Conservation (phyloP, 371 early-diverging fungal species). For the Amoeboaphelidium occidentale region DNA sequence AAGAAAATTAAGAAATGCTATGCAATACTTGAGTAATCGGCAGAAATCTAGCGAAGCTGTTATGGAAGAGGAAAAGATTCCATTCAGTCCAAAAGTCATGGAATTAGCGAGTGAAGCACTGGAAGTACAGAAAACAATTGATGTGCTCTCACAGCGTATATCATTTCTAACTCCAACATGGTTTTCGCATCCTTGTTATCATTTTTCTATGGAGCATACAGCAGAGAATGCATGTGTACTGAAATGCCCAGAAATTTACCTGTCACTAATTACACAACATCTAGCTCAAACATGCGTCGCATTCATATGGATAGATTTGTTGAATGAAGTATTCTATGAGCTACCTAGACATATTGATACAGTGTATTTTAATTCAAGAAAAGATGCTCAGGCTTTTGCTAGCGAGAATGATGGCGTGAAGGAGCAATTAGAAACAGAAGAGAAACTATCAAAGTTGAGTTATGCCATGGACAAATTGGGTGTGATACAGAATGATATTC, state of each 20-base stretch:
- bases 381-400: background rate
- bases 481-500: too few relatives aligned
- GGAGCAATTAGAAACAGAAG: too few relatives aligned
- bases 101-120: constrained; percentile 55
- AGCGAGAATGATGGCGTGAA: background rate
- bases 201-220: too few relatives aligned
- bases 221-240: constrained; percentile 43
- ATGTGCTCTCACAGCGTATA: constrained; percentile 48
- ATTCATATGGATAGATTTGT: constrained; percentile 83
- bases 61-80: constrained; percentile 7
- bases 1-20: constrained; percentile 53
- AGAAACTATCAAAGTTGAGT: too few relatives aligned
- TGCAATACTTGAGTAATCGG: constrained; percentile 19
- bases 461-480: too few relatives aligned
- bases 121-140: constrained; percentile 37
- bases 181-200: background rate
- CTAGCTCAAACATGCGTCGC: constrained; percentile 67
- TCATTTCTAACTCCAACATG: constrained; percentile 29
- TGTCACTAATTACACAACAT: constrained; percentile 72
- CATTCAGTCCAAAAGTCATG: constrained; percentile 39
- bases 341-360: constrained; percentile 76
- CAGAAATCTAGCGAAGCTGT: constrained; percentile 5
- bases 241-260: constrained; percentile 78
- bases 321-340: constrained; percentile 92
- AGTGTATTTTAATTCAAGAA: background rate